Evolutionary conservation across 2,329 filamentous ascomycete genomes (phyloP), one percentile per base, ranked within the genome.

Genomic region (Alternaria arbusti): DNA sequence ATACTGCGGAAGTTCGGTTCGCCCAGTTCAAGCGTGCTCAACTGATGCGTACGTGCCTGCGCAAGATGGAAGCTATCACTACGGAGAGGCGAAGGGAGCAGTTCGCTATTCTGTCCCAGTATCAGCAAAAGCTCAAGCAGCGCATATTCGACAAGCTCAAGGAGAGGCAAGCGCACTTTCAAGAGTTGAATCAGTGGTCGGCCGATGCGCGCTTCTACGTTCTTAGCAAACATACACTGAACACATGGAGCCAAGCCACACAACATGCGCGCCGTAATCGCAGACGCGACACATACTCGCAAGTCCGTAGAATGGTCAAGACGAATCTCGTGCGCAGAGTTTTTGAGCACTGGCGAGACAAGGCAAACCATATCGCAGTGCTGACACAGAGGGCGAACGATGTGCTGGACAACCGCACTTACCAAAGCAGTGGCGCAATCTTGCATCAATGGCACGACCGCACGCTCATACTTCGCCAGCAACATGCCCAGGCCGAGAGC

Each of bases 171-270:
- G 75, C 81, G 15, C 82, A 87, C 65, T 74, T 84, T 11, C 70
- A 76, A 25, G 81, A 84, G 68, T 74, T 89, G 47, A 81, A 85
- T 46, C 79, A 79, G 23, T 86, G 85, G 85, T 84, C 87, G 25
- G 76, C 77, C n/a, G 83, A 86, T 73, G 87, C 86, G 23, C 78
- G 82, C 11, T 89, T 85, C 67, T 89, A 87, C 71, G 85, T 87
- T 40, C 71, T 86, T n/a, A 79, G 82, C 45, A 87, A 80, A 8
- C 80, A 78, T 45, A 78, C 81, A 3, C 67, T 89, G 55, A 86
- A 84, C 65, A 73, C 75, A 13, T 89, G 87, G 87, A 82, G 81
- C 22, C 78, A 80, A 43, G 82, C 84, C 20, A 85, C 84, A 2
- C 74, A 83, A 45, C 79, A 86, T 58, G 82, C 84, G 15, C 81